phyloP scores from a whole-genome alignment of 768 basidiomycete species.

The Termitomyces sp. region DNA sequence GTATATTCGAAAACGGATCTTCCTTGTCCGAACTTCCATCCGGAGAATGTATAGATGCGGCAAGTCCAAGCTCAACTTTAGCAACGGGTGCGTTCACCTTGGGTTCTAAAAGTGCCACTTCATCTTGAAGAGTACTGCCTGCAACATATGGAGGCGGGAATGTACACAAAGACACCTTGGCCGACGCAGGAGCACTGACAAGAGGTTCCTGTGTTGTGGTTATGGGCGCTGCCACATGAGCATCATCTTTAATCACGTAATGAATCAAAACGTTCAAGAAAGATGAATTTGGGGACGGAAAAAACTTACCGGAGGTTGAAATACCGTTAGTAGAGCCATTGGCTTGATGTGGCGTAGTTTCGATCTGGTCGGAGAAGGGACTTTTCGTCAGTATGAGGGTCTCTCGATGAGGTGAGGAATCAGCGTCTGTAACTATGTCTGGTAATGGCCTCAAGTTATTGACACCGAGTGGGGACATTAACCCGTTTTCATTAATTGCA shows the following conservation, averaged over 20 bases:
- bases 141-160: conserved; percentile 15
- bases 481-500: conserved; percentile 25
- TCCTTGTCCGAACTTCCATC: conserved; percentile 7
- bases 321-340: not conserved
- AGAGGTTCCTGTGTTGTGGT: conserved; percentile 11
- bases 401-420: conserved; percentile 8
- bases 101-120: not conserved
- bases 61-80: conserved; percentile 14
- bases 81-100: not conserved
- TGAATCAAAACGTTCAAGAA: not conserved
- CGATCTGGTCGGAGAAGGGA: not conserved
- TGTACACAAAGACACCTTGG: conserved; percentile 12
- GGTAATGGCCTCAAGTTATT: conserved; percentile 59
- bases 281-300: conserved; percentile 1
- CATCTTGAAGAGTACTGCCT: not conserved
- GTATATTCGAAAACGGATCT: conserved; percentile 8
- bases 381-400: not conserved
- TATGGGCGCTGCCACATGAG: not conserved
- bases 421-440: conserved; percentile 27
- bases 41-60: conserved; percentile 15
- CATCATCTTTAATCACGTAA: conserved; percentile 3
- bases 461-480: conserved; percentile 65
- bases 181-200: conserved; percentile 6
- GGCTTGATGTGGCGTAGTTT: not conserved
- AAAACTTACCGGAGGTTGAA: conserved; percentile 1